Percentiles rank a stretch among this genome's conserved stretches.
Evolutionary conservation across 2,329 filamentous ascomycete genomes (phyloP).

Genomic region (Neopestalotiopsis sp.): DNA sequence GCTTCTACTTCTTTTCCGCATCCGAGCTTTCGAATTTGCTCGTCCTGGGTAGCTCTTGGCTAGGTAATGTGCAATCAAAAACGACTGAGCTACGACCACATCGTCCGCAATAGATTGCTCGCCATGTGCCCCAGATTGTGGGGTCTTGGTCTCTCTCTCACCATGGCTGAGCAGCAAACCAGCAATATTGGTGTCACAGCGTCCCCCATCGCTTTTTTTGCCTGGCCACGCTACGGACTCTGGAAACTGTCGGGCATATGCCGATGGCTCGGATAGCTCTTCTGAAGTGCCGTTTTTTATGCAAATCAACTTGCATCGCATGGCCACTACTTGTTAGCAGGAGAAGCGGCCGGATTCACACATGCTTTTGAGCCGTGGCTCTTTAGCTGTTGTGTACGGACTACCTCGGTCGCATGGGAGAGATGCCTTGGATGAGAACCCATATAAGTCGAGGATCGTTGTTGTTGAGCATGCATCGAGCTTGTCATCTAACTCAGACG

Average conservation of each 20-base stretch:
- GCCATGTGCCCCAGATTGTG: conserved; percentile 13
- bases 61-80: not conserved
- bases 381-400: no score
- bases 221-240: not conserved
- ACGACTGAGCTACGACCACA: not conserved
- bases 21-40: not conserved
- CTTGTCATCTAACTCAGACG: no score
- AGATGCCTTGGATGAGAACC: no score
- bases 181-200: not conserved
- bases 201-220: not conserved
- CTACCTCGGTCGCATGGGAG: no score
- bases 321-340: no score
- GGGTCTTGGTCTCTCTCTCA: not conserved
- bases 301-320: no score
- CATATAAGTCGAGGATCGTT: no score
- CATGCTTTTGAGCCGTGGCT: no score
- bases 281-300: not conserved
- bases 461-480: no score
- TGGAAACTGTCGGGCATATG: not conserved
- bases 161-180: not conserved
- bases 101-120: conserved; percentile 12
- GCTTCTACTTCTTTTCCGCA: not conserved
- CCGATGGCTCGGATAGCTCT: not conserved
- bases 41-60: not conserved
- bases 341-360: no score